phyloP scores from a whole-genome alignment of 257 asterid species.

The Echites panduratus region DNA sequence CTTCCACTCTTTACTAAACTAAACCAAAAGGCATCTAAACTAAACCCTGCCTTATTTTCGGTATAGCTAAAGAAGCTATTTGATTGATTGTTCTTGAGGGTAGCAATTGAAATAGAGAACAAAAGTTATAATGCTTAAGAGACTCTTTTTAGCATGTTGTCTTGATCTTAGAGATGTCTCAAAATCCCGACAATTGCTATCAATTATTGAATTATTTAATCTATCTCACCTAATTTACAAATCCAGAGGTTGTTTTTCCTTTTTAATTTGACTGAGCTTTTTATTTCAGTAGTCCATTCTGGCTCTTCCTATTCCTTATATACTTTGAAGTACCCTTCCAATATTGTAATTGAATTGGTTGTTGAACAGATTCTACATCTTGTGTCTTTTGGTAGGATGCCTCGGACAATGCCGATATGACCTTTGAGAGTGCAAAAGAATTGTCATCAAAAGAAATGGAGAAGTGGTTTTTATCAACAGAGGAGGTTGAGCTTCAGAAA shows the following conservation, averaged over 20 bases:
- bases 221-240: neutral
- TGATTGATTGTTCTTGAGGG: neutral
- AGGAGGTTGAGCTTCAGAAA: conserved; percentile 32
- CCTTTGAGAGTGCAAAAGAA: conserved; percentile 32
- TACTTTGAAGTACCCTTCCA: neutral
- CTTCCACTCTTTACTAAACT: neutral
- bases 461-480: conserved; percentile 29
- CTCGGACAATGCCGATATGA: conserved; percentile 32
- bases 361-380: conserved; percentile 10
- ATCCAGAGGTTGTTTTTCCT: neutral
- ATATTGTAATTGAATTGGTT: neutral
- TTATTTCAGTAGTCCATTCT: neutral
- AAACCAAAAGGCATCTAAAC: too few species aligned
- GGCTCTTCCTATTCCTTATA: neutral
- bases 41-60: neutral
- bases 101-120: neutral
- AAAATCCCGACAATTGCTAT: neutral
- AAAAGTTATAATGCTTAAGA: neutral
- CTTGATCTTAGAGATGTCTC: neutral
- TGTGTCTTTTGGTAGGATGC: conserved; percentile 32
- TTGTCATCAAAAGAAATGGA: conserved; percentile 26
- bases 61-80: neutral
- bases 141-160: neutral
- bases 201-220: too few species aligned
- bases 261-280: neutral